Evolutionary conservation across 148 eudicot genomes (phyloP).

Genomic region (Heliamphora exappendiculata): DNA sequence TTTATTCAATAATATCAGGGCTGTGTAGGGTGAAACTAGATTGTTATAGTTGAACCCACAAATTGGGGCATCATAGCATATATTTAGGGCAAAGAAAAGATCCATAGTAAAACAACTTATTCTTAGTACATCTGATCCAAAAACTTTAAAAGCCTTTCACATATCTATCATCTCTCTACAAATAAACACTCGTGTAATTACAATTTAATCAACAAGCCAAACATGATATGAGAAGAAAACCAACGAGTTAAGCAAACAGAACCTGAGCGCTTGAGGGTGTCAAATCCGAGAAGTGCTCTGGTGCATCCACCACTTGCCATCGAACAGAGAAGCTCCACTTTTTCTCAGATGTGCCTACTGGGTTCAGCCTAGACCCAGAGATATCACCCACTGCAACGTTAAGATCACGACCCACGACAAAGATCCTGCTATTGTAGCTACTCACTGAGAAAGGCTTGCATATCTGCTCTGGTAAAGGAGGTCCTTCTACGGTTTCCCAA

Average conservation of each 20-base stretch:
- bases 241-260: constrained; percentile 48
- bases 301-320: constrained; percentile 74
- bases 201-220: not conserved
- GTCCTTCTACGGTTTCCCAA: constrained; percentile 83
- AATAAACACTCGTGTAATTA: not conserved
- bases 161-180: constrained; percentile 8
- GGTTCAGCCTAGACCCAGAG: constrained; percentile 24
- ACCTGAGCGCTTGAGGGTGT: constrained; percentile 86
- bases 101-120: not conserved
- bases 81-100: not conserved
- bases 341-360: constrained; percentile 15
- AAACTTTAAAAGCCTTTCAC: constrained; percentile 7
- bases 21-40: not conserved
- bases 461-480: constrained; percentile 77
- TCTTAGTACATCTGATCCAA: not conserved
- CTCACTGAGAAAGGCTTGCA: constrained; percentile 85
- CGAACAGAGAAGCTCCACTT: constrained; percentile 48
- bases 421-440: constrained; percentile 46
- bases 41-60: not conserved
- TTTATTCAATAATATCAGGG: not conserved
- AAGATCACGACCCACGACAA: constrained; percentile 78
- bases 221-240: not conserved
- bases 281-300: constrained; percentile 42
- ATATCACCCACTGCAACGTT: constrained; percentile 78
- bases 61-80: not conserved